Evolutionary conservation across 768 basidiomycete species (phyloP).

Genomic region (Phanerochaete sordida): DNA sequence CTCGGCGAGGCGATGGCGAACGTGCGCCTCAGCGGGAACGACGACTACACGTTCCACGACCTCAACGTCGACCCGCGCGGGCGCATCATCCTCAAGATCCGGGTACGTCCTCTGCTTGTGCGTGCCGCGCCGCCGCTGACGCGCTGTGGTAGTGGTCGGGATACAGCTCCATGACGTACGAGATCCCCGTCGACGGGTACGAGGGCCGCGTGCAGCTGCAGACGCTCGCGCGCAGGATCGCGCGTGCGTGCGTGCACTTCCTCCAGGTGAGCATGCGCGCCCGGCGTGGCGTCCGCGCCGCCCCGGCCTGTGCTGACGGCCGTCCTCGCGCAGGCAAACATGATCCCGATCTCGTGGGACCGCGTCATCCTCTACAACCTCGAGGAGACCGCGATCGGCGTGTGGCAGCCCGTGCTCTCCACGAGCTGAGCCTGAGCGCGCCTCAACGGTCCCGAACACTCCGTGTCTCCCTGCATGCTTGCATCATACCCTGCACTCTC

Average conservation of each 20-base stretch:
- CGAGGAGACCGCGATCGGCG: constrained; percentile 64
- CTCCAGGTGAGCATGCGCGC: constrained; percentile 48
- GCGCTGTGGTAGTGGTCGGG: constrained; percentile 55
- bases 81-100: constrained; percentile 58
- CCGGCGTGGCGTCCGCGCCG: neutral
- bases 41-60: constrained; percentile 61
- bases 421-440: constrained; percentile 17
- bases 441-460: neutral
- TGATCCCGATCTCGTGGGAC: constrained; percentile 67
- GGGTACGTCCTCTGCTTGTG: constrained; percentile 39
- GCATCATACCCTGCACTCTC: neutral
- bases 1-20: constrained; percentile 68
- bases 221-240: constrained; percentile 65
- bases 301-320: neutral
- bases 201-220: constrained; percentile 62
- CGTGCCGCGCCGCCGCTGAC: neutral
- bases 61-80: constrained; percentile 60
- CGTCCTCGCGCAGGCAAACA: constrained; percentile 48
- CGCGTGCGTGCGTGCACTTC: constrained; percentile 71
- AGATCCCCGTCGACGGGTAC: constrained; percentile 68
- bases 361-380: constrained; percentile 67
- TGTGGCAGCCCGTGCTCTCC: constrained; percentile 67
- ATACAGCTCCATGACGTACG: constrained; percentile 66
- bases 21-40: constrained; percentile 55
- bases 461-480: neutral